These are phyloP conservation scores for Kodamaea leandrae DNA, from an alignment of 805 yeast genomes.

Conservation along the genomic window DNA sequence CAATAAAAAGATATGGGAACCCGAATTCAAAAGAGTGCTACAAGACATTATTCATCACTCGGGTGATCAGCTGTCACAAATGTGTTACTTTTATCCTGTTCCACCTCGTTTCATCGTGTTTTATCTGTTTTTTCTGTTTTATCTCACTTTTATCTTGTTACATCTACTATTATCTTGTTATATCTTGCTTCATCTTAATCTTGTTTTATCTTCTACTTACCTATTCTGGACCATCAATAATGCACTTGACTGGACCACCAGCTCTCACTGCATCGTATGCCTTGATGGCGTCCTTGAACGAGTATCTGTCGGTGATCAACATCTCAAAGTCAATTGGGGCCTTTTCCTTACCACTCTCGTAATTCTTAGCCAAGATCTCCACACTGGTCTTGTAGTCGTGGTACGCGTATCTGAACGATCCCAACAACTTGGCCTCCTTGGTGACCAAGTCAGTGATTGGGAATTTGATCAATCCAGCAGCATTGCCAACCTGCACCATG, in stretches of 20 bases:
- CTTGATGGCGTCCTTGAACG: slow-evolving; percentile 67
- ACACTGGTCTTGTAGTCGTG: slow-evolving; percentile 78
- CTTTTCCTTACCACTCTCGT: slow-evolving; percentile 39
- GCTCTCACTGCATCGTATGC: slow-evolving; percentile 72
- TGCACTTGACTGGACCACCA: slow-evolving; percentile 74
- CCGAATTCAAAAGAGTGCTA: no score
- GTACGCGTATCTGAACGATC: slow-evolving; percentile 76
- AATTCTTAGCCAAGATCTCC: slow-evolving; percentile 58
- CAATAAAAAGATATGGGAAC: no score
- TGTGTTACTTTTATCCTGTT: no score
- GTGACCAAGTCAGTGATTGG: slow-evolving; percentile 70
- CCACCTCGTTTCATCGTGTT: no score
- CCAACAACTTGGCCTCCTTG: slow-evolving; percentile 67
- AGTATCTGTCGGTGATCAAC: slow-evolving; percentile 70
- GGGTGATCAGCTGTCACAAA: no score
- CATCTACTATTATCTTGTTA: background rate
- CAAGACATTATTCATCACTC: no score
- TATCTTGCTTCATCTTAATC: background rate
- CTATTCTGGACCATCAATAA: slow-evolving; percentile 74
- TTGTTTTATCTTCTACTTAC: background rate
- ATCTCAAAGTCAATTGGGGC: slow-evolving; percentile 57
- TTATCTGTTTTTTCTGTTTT: background rate
- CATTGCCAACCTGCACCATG: slow-evolving; percentile 85
- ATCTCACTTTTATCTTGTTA: background rate
- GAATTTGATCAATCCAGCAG: slow-evolving; percentile 63